Evolutionary conservation across 768 basidiomycete genomes (phyloP).

Genomic region (Cystobasidiopsis lactophilus): DNA sequence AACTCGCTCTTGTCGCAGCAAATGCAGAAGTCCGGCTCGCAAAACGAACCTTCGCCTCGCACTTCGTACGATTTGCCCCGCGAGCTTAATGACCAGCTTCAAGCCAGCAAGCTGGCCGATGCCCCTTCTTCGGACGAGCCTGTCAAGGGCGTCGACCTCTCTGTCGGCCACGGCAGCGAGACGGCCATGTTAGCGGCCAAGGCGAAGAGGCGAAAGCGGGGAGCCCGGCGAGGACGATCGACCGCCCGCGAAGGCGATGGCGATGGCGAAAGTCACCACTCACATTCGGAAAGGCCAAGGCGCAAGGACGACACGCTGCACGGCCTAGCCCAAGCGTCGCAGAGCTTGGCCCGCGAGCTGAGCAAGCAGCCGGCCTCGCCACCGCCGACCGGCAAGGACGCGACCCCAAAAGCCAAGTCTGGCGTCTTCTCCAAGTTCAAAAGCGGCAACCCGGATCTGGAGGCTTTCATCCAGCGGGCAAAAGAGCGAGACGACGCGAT

Average conservation of each 20-base stretch:
- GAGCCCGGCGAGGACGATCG: conserved; percentile 8
- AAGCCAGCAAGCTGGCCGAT: not conserved
- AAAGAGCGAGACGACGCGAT: conserved; percentile 14
- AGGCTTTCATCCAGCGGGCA: conserved; percentile 16
- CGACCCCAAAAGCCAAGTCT: conserved; percentile 1
- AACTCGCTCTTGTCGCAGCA: not conserved
- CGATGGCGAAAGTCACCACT: conserved; percentile 13
- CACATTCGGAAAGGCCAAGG: conserved; percentile 3
- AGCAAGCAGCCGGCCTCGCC: not conserved
- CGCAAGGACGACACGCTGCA: not conserved
- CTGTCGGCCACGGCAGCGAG: not conserved
- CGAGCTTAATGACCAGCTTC: not conserved
- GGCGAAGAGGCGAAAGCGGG: conserved; percentile 12
- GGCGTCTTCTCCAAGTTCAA: conserved; percentile 16
- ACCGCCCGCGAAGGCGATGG: conserved; percentile 5
- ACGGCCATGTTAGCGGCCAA: not conserved
- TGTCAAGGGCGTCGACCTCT: too few relatives aligned
- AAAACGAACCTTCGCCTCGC: too few relatives aligned
- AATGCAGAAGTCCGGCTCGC: not conserved
- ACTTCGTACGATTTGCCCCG: not conserved
- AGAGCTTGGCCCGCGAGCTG: conserved; percentile 16
- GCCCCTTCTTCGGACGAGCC: too few relatives aligned
- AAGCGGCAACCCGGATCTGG: conserved; percentile 19
- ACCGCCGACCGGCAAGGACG: not conserved
- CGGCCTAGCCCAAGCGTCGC: conserved; percentile 7